Conservation (phyloP, 371 early-diverging fungal species). For the Mortierella sp. region DNA sequence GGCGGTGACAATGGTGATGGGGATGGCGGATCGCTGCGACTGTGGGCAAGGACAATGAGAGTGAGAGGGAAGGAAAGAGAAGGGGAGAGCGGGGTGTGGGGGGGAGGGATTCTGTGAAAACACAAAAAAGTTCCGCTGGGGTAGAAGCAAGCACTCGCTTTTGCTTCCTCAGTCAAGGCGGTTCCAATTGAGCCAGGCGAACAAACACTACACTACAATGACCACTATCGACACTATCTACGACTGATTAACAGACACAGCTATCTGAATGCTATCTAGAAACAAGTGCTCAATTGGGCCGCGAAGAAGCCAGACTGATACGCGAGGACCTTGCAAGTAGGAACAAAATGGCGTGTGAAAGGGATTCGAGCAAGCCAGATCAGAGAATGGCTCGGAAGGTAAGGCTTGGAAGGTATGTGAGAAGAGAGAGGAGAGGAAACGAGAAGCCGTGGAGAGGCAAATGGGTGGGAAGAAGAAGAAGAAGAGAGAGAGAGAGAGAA, state of each 20-base stretch:
- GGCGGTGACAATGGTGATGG: constrained; percentile 1
- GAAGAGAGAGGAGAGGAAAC: background rate
- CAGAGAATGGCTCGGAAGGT: no score
- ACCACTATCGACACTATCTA: constrained; percentile 9
- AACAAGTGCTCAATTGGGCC: constrained; percentile 5
- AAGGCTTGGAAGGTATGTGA: background rate
- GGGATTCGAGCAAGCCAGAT: no score
- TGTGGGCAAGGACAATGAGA: background rate
- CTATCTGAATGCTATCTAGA: background rate
- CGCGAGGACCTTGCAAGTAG: background rate
- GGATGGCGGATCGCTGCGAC: background rate
- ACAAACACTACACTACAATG: background rate
- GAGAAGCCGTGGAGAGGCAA: constrained; percentile 1
- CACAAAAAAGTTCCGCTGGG: constrained; percentile 8
- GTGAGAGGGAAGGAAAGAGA: background rate
- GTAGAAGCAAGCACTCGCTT: background rate
- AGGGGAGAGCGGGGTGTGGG: constrained; percentile 1
- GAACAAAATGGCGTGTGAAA: background rate
- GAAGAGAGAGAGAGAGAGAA: constrained; percentile 1
- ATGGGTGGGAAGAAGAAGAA: background rate
- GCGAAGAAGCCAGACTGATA: no score
- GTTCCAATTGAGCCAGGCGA: constrained; percentile 17
- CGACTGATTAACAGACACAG: no score
- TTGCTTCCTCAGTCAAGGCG: background rate
- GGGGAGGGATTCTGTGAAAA: background rate